Conservation (phyloP, 345 rosid species). For the Zanthoxylum bungeanum region DNA sequence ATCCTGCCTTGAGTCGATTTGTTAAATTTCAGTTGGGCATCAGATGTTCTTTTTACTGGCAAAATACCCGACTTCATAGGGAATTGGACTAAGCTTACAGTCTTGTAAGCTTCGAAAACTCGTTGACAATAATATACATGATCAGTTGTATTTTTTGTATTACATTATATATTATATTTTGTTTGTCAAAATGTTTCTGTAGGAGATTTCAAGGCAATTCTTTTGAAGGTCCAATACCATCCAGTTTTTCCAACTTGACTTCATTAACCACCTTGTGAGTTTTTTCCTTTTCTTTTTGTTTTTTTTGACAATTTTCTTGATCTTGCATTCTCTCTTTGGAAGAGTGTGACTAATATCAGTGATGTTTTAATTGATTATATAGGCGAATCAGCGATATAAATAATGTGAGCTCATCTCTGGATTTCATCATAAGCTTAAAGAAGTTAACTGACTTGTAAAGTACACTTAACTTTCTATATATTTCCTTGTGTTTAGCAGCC, state of each 20-base stretch:
- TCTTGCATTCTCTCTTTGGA: neutral
- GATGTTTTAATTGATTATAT: neutral
- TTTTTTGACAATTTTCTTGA: neutral
- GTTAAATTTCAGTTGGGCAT: slow-evolving; percentile 31
- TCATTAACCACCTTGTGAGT: slow-evolving; percentile 36
- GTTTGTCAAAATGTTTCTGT: slow-evolving; percentile 13
- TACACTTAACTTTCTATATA: neutral
- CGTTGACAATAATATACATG: neutral
- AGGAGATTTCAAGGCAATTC: slow-evolving; percentile 57
- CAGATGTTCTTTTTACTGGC: slow-evolving; percentile 30
- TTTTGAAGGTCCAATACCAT: slow-evolving; percentile 45
- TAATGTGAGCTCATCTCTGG: slow-evolving; percentile 41
- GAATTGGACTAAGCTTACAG: slow-evolving; percentile 27
- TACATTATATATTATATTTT: no score
- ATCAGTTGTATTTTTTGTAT: no score
- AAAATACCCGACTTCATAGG: slow-evolving; percentile 38
- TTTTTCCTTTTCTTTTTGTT: no score
- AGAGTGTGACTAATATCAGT: neutral
- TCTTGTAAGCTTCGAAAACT: slow-evolving; percentile 18
- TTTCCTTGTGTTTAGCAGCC: neutral
- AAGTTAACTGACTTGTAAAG: slow-evolving; percentile 42
- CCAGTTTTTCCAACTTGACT: slow-evolving; percentile 29
- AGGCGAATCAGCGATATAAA: slow-evolving; percentile 38
- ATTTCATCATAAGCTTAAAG: slow-evolving; percentile 34
- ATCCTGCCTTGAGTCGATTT: neutral